Percentiles rank a stretch among this genome's conserved stretches.
phyloP scores from a whole-genome alignment of 768 basidiomycete genomes.

The Tylopilus plumbeoviolaceoides region DNA sequence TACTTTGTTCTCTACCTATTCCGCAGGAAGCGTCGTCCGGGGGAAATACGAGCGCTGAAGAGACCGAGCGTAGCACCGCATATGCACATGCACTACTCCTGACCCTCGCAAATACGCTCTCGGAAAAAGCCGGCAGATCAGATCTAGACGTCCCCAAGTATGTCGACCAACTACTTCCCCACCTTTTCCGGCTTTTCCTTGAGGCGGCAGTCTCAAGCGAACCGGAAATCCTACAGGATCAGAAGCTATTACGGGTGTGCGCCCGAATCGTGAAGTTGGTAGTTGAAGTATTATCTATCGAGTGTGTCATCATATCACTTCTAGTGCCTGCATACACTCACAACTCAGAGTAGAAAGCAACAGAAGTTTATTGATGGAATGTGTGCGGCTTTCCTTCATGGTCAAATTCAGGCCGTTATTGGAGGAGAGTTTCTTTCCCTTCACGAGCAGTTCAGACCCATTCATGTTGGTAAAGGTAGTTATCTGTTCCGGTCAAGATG shows the following conservation, averaged over 20 bases:
- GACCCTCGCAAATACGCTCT: slow-evolving; percentile 61
- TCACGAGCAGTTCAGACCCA: slow-evolving; percentile 40
- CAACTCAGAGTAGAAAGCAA: slow-evolving; percentile 47
- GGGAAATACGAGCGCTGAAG: slow-evolving; percentile 21
- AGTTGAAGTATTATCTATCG: slow-evolving; percentile 53
- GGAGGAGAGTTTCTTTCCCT: slow-evolving; percentile 47
- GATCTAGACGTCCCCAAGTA: slow-evolving; percentile 80
- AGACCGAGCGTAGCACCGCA: slow-evolving; percentile 63
- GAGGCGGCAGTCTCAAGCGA: slow-evolving; percentile 32
- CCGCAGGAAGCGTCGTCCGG: slow-evolving; percentile 1
- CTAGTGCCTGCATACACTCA: neutral
- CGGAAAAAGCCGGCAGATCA: slow-evolving; percentile 40
- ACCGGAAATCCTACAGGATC: slow-evolving; percentile 33
- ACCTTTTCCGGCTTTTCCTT: slow-evolving; percentile 64
- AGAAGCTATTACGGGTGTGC: slow-evolving; percentile 37
- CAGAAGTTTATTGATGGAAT: slow-evolving; percentile 48
- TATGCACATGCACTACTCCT: slow-evolving; percentile 83
- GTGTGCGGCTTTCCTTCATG: slow-evolving; percentile 37
- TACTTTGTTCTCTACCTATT: slow-evolving; percentile 45
- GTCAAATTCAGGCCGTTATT: slow-evolving; percentile 46
- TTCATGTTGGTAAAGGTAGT: slow-evolving; percentile 39
- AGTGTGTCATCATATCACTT: slow-evolving; percentile 48
- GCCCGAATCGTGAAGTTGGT: slow-evolving; percentile 66
- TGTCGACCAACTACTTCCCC: slow-evolving; percentile 68
- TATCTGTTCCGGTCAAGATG: neutral